A percentile compares a stretch with the other conserved stretches of the same genome.
Evolutionary conservation across 208 protist species (phyloP).

Genomic region (Porcisia deanei): DNA sequence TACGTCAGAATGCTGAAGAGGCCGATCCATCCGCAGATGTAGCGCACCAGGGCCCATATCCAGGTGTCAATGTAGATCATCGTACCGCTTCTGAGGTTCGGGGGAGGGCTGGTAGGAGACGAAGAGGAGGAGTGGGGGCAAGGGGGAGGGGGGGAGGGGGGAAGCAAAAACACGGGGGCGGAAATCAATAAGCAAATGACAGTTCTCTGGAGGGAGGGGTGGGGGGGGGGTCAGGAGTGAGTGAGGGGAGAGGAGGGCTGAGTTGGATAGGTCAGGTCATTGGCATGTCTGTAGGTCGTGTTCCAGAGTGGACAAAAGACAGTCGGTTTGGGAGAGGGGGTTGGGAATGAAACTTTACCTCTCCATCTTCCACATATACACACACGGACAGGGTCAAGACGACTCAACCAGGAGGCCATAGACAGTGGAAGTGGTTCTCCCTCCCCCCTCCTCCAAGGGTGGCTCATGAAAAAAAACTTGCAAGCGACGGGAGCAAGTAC

Average conservation of each 20-base stretch:
- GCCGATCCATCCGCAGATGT: conserved; percentile 68
- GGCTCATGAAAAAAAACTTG: neutral
- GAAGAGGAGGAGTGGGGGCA: neutral
- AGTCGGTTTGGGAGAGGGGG: conserved; percentile 6
- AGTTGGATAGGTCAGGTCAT: neutral
- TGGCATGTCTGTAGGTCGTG: neutral
- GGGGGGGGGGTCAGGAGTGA: neutral
- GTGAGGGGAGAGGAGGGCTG: neutral
- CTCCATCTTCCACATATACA: neutral
- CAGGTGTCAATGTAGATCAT: conserved; percentile 75
- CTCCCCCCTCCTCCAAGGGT: neutral
- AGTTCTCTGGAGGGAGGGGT: no score
- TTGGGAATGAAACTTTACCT: neutral
- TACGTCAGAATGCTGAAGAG: conserved; percentile 82
- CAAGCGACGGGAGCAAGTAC: neutral
- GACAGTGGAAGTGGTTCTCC: neutral
- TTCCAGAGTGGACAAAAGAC: neutral
- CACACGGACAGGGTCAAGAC: neutral
- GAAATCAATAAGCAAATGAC: neutral
- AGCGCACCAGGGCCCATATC: conserved; percentile 62
- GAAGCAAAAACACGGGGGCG: neutral
- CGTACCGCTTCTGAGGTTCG: neutral
- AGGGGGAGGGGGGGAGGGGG: neutral
- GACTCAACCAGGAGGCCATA: neutral
- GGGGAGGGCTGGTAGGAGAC: neutral